Conservation (phyloP, 75 land plant species). For the Pinus tabuliformis region DNA sequence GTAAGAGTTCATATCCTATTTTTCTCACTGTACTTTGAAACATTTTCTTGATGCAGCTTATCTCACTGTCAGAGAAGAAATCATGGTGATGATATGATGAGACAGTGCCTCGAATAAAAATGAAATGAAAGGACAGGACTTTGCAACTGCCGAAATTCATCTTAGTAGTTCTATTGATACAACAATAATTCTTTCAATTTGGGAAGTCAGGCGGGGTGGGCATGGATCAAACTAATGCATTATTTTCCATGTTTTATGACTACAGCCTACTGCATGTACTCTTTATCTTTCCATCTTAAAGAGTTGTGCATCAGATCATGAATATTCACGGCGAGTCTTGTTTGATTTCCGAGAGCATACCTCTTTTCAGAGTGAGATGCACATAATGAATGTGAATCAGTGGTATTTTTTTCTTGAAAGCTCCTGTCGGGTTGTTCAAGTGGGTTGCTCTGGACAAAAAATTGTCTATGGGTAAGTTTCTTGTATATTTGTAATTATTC, state of each 20-base stretch:
- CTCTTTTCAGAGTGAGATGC: background rate
- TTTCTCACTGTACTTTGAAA: background rate
- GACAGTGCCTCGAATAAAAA: background rate
- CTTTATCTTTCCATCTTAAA: background rate
- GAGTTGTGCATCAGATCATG: background rate
- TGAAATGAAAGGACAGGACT: background rate
- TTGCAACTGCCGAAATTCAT: background rate
- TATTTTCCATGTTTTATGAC: background rate
- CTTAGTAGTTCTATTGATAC: background rate
- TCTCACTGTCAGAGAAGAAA: constrained; percentile 5
- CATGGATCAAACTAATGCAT: background rate
- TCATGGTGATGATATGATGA: background rate
- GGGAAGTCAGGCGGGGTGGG: background rate
- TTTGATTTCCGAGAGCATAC: background rate
- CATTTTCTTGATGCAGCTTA: background rate
- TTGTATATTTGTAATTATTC: background rate
- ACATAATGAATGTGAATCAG: background rate
- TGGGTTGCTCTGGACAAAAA: background rate
- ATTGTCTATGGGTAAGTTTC: background rate
- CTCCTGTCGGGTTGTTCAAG: background rate
- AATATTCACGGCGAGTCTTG: background rate
- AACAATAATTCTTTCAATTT: background rate
- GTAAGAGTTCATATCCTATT: background rate
- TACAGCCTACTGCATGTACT: background rate
- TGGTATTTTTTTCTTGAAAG: background rate